Percentiles rank a stretch among this genome's conserved stretches.
Conservation (phyloP, 805 yeast genomes). For the Metschnikowia lunata region DNA sequence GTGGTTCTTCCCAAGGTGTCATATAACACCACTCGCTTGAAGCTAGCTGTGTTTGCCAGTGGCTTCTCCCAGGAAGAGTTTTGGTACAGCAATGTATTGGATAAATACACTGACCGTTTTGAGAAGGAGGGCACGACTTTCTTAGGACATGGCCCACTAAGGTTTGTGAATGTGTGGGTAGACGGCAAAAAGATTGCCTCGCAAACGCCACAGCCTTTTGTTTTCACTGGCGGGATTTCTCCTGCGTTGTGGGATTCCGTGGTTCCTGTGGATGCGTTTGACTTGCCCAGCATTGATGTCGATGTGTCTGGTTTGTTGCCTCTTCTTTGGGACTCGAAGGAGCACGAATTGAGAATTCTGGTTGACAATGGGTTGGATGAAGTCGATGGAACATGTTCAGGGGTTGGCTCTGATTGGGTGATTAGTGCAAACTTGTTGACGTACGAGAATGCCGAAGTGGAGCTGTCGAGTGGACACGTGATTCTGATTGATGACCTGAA, state of each 20-base stretch:
- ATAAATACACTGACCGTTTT: slow-evolving; percentile 41
- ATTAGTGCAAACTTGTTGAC: slow-evolving; percentile 51
- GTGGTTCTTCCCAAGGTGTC: slow-evolving; percentile 44
- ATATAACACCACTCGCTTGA: slow-evolving; percentile 55
- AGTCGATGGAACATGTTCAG: slow-evolving; percentile 10
- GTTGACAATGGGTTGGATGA: slow-evolving; percentile 18
- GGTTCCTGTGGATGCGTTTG: slow-evolving; percentile 71
- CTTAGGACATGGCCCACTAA: slow-evolving; percentile 66
- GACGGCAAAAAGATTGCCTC: slow-evolving; percentile 57
- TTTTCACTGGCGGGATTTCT: slow-evolving; percentile 77
- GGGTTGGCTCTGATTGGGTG: slow-evolving; percentile 55
- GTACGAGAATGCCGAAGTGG: slow-evolving; percentile 47
- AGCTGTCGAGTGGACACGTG: slow-evolving; percentile 37
- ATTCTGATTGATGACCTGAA: slow-evolving; percentile 18
- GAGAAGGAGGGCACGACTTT: slow-evolving; percentile 24
- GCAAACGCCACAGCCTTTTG: slow-evolving; percentile 64
- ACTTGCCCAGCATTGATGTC: slow-evolving; percentile 62
- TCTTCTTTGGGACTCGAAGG: slow-evolving; percentile 47
- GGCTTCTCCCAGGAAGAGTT: slow-evolving; percentile 82
- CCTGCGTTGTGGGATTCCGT: slow-evolving; percentile 81
- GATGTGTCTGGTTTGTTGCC: slow-evolving; percentile 73
- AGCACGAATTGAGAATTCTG: slow-evolving; percentile 24
- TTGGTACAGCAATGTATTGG: slow-evolving; percentile 68
- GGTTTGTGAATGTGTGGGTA: slow-evolving; percentile 60
- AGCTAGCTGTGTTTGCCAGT: slow-evolving; percentile 56